These are phyloP conservation scores for Tolypocladium ophioglossoides DNA, from an alignment of 2,329 filamentous ascomycete genomes.

Conservation along the genomic window DNA sequence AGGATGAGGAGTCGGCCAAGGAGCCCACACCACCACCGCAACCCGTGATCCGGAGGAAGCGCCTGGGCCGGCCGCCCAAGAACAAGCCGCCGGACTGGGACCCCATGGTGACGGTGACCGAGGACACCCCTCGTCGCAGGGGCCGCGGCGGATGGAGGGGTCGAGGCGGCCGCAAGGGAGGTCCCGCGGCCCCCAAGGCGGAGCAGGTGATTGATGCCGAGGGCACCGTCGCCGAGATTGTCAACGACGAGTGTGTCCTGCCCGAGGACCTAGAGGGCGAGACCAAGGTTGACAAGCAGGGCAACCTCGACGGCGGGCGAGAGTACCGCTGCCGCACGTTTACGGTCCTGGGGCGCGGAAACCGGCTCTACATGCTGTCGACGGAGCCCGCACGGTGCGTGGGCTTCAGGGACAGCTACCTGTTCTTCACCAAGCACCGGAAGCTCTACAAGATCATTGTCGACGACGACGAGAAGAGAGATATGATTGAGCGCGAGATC, in stretches of 20 bases:
- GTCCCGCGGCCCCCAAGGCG: constrained; percentile 63
- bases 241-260: constrained; percentile 83
- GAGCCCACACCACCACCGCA: constrained; percentile 46
- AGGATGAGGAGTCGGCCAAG: constrained; percentile 34
- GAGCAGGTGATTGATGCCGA: constrained; percentile 88
- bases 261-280: constrained; percentile 84
- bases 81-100: constrained; percentile 76
- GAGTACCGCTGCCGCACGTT: constrained; percentile 96
- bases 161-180: constrained; percentile 55
- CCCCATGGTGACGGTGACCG: constrained; percentile 44
- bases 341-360: constrained; percentile 72
- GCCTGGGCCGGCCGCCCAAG: constrained; percentile 79
- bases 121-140: constrained; percentile 50
- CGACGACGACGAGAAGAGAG: constrained; percentile 91
- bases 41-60: constrained; percentile 59
- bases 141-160: constrained; percentile 63
- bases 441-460: constrained; percentile 97
- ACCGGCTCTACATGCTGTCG: constrained; percentile 93
- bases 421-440: constrained; percentile 98
- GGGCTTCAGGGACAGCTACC: constrained; percentile 93
- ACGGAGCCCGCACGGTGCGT: constrained; percentile 95
- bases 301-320: constrained; percentile 69
- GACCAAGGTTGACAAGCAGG: constrained; percentile 84
- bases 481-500: constrained; percentile 89
- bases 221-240: constrained; percentile 81